These are phyloP conservation scores for Marasmius oreades DNA, from an alignment of 1,284 basidiomycete species.

Conservation along the genomic window DNA sequence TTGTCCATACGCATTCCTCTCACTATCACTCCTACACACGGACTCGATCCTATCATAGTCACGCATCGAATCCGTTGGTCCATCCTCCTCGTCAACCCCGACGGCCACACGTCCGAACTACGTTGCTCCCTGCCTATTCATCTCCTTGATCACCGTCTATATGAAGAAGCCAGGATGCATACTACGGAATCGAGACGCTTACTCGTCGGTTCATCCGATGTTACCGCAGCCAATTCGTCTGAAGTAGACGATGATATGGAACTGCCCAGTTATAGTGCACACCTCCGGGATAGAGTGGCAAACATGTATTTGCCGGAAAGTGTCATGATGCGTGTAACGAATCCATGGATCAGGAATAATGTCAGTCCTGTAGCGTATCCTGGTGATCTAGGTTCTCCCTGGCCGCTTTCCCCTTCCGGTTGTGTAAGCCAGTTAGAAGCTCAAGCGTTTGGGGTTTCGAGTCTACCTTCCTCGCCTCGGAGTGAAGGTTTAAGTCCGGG, in stretches of 20 bases:
- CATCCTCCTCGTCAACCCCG: slow-evolving; percentile 78
- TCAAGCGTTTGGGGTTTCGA: slow-evolving; percentile 21
- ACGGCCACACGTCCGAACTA: slow-evolving; percentile 87
- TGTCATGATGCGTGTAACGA: slow-evolving; percentile 61
- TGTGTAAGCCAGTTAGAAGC: slow-evolving; percentile 33
- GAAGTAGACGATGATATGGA: slow-evolving; percentile 66
- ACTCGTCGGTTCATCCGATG: neutral
- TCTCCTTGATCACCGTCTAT: slow-evolving; percentile 70
- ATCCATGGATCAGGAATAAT: slow-evolving; percentile 53
- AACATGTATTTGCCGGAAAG: slow-evolving; percentile 68
- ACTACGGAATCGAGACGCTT: slow-evolving; percentile 37
- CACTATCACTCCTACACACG: slow-evolving; percentile 60
- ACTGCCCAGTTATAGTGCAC: slow-evolving; percentile 82
- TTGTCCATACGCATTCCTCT: slow-evolving; percentile 45
- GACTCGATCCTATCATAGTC: slow-evolving; percentile 68
- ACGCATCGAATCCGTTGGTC: slow-evolving; percentile 74
- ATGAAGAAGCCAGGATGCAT: slow-evolving; percentile 70
- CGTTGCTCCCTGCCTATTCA: slow-evolving; percentile 88
- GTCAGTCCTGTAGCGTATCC: slow-evolving; percentile 30
- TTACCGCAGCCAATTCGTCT: slow-evolving; percentile 46
- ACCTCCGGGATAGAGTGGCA: slow-evolving; percentile 87
- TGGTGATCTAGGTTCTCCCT: slow-evolving; percentile 16
- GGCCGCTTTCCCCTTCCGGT: slow-evolving; percentile 25
- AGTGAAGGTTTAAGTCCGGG: slow-evolving; percentile 13
- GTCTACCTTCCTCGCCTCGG: slow-evolving; percentile 39